phyloP scores from a whole-genome alignment of 2,329 filamentous ascomycete genomes.

The Fusarium sp. region DNA sequence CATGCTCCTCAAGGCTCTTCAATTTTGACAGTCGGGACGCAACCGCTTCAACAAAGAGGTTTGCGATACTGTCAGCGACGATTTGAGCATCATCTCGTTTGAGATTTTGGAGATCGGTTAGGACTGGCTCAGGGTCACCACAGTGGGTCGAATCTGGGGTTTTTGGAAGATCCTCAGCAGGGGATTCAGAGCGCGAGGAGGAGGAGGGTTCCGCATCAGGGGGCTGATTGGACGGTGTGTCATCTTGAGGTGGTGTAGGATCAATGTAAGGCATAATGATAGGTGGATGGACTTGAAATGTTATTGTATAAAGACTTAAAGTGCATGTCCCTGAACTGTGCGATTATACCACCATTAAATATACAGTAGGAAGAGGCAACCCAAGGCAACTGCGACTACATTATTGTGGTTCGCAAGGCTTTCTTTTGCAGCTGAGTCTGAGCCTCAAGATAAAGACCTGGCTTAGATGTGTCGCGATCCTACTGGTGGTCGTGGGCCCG shows the following conservation, averaged over 20 bases:
- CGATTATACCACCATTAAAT: neutral
- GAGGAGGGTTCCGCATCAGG: neutral
- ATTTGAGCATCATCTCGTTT: neutral
- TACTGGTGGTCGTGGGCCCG: neutral
- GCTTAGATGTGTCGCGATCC: neutral
- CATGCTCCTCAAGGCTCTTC: neutral
- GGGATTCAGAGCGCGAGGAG: neutral
- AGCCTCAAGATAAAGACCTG: neutral
- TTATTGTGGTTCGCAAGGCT: neutral
- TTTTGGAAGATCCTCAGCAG: neutral
- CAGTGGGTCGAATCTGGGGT: neutral
- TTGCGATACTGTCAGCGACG: neutral
- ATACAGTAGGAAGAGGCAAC: neutral
- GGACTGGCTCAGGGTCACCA: neutral
- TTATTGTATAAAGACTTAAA: neutral
- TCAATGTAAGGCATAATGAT: neutral
- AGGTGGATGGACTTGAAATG: accelerated
- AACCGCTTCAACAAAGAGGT: neutral
- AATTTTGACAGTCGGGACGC: neutral
- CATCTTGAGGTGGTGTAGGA: neutral
- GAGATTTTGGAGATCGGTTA: neutral
- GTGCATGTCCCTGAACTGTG: neutral
- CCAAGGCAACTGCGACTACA: neutral
- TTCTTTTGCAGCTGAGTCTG: neutral
- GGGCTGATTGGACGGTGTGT: neutral